A percentile compares a stretch with the other conserved stretches of the same genome.
These are phyloP conservation scores for Sisymbrium altissimum DNA, from an alignment of 345 rosid species.

Conservation along the genomic window DNA sequence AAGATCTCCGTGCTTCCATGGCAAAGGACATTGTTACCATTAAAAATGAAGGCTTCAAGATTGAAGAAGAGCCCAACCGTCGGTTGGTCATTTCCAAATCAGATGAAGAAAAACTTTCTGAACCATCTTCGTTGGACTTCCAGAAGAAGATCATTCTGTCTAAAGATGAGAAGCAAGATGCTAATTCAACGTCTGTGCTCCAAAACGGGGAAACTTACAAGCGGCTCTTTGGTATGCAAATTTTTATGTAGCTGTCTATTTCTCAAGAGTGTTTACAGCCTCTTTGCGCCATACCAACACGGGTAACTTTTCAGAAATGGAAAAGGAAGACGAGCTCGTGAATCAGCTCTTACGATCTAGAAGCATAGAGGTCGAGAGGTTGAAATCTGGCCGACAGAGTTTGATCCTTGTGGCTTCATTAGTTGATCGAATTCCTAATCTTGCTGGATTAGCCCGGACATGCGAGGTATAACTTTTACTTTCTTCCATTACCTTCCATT, in stretches of 20 bases:
- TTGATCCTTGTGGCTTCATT: conserved; percentile 88
- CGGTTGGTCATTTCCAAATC: conserved; percentile 23
- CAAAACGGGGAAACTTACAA: conserved; percentile 47
- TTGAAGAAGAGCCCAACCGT: conserved; percentile 38
- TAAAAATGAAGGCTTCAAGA: conserved; percentile 71
- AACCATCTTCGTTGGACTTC: conserved; percentile 51
- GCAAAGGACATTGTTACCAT: conserved; percentile 75
- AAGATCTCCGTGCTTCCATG: conserved; percentile 89
- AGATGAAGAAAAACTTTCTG: conserved; percentile 30
- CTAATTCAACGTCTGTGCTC: conserved; percentile 39
- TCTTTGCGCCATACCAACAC: background rate
- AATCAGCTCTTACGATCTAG: conserved; percentile 67
- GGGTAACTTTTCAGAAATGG: conserved; percentile 60
- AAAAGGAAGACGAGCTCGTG: conserved; percentile 78
- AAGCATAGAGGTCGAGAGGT: conserved; percentile 53
- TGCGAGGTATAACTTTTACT: conserved; percentile 60
- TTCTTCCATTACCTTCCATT: background rate
- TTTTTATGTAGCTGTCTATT: background rate
- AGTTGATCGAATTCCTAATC: conserved; percentile 90
- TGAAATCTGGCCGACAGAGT: conserved; percentile 64
- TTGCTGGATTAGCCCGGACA: conserved; percentile 93
- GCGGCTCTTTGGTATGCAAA: conserved; percentile 56
- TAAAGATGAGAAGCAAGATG: conserved; percentile 64
- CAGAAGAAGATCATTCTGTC: conserved; percentile 74
- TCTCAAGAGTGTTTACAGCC: background rate